Percentiles rank a stretch among this genome's conserved stretches.
These are phyloP conservation scores for Gossypium stocksii DNA, from an alignment of 345 rosid genomes.

Conservation along the genomic window DNA sequence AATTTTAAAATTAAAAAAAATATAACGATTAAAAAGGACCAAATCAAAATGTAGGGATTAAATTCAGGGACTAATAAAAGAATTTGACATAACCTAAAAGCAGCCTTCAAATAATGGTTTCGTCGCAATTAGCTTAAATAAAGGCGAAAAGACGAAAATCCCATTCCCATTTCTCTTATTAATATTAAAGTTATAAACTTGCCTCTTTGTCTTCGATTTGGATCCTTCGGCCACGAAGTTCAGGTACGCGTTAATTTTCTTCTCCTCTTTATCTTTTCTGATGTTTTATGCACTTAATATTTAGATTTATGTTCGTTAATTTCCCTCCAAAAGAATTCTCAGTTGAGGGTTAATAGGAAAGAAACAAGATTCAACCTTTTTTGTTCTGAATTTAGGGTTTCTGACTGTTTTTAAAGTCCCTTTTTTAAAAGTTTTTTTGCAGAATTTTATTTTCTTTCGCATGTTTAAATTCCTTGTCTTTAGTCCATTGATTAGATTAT, in stretches of 20 bases:
- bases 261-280: neutral
- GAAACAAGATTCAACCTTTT: neutral
- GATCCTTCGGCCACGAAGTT: neutral
- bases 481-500: neutral
- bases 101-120: too few species aligned
- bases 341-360: neutral
- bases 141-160: neutral
- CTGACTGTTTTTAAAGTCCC: neutral
- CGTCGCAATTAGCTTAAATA: neutral
- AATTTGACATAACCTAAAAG: too few species aligned
- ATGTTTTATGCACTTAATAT: neutral
- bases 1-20: too few species aligned
- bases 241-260: neutral
- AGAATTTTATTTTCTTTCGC: neutral
- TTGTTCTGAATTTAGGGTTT: slow-evolving; percentile 3
- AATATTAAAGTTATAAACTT: neutral
- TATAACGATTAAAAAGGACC: too few species aligned
- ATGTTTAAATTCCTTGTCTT: neutral
- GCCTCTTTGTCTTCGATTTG: neutral
- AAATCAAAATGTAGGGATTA: too few species aligned
- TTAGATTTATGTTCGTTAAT: neutral
- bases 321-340: neutral
- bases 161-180: neutral
- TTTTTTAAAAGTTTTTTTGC: neutral
- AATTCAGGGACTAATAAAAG: too few species aligned